Percentiles rank a stretch among this genome's conserved stretches.
Evolutionary conservation across 768 basidiomycete species (phyloP).

Genomic region (Amylocystis lapponica): DNA sequence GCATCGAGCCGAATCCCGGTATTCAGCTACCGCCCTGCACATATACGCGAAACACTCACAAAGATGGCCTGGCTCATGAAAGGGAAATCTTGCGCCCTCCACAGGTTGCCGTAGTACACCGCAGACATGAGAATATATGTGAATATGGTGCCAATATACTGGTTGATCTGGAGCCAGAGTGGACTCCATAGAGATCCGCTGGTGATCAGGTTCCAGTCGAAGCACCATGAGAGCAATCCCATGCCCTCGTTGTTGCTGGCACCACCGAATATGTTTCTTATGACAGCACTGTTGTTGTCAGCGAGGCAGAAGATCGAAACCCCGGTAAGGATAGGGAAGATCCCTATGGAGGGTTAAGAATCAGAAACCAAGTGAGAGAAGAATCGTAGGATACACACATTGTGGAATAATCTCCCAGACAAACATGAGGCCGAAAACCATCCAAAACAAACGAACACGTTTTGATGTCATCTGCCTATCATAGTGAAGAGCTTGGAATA

Average conservation of each 20-base stretch:
- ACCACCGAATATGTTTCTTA: conserved; percentile 28
- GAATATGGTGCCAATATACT: conserved; percentile 23
- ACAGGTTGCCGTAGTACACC: conserved; percentile 39
- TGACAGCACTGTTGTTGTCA: conserved; percentile 22
- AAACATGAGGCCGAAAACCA: conserved; percentile 28
- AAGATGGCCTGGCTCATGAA: conserved; percentile 35
- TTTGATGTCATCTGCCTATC: conserved; percentile 31
- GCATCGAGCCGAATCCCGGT: neutral
- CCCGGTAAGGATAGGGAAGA: conserved; percentile 27
- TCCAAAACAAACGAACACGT: conserved; percentile 36
- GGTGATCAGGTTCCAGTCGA: conserved; percentile 59
- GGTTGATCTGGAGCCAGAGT: conserved; percentile 20
- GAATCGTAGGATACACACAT: conserved; percentile 18
- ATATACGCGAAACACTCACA: conserved; percentile 1
- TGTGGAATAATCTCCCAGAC: conserved; percentile 34
- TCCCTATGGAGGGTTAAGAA: conserved; percentile 27
- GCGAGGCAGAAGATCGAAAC: conserved; percentile 32
- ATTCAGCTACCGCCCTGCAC: neutral
- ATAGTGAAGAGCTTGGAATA: conserved; percentile 31
- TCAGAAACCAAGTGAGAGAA: too few species aligned
- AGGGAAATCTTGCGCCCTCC: conserved; percentile 55
- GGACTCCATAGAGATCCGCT: conserved; percentile 34
- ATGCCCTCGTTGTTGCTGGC: conserved; percentile 49
- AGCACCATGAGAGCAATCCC: conserved; percentile 48
- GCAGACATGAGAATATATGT: conserved; percentile 24